phyloP scores from a whole-genome alignment of 352 stramenopile genomes.

The Globisporangium splendens region DNA sequence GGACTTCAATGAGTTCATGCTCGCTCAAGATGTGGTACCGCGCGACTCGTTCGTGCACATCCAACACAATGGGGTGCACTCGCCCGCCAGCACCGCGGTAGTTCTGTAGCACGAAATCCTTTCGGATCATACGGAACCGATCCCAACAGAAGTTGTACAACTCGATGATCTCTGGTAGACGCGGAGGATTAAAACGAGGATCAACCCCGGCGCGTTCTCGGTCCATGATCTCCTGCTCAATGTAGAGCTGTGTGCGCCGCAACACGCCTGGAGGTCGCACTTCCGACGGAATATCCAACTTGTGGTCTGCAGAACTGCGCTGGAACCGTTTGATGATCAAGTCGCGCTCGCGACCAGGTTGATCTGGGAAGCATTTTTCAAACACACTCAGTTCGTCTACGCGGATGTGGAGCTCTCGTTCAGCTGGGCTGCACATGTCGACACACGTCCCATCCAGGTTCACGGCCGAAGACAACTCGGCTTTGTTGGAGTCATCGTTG shows the following conservation, averaged over 20 bases:
- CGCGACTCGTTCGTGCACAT: slow-evolving; percentile 94
- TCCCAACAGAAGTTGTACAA: slow-evolving; percentile 98
- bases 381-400: slow-evolving; percentile 86
- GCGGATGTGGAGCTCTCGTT: slow-evolving; percentile 81
- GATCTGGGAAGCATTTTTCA: slow-evolving; percentile 72
- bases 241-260: slow-evolving; percentile 75
- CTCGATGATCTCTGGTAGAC: slow-evolving; percentile 72
- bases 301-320: slow-evolving; percentile 81
- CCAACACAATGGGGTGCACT: slow-evolving; percentile 89
- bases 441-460: slow-evolving; percentile 75
- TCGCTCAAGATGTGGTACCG: slow-evolving; percentile 95
- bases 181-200: slow-evolving; percentile 64
- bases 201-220: slow-evolving; percentile 60
- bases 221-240: slow-evolving; percentile 86
- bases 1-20: slow-evolving; percentile 88
- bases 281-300: slow-evolving; percentile 78
- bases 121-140: slow-evolving; percentile 93
- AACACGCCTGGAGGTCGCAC: slow-evolving; percentile 78
- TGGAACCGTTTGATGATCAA: slow-evolving; percentile 88
- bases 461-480: slow-evolving; percentile 48
- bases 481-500: slow-evolving; percentile 42
- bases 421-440: slow-evolving; percentile 82
- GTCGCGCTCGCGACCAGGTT: slow-evolving; percentile 52
- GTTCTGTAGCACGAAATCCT: slow-evolving; percentile 96
- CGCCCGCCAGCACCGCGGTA: slow-evolving; percentile 91